Base-by-base conservation (phyloP, 169 alveolate species). In the Eimeria sp. region DNA sequence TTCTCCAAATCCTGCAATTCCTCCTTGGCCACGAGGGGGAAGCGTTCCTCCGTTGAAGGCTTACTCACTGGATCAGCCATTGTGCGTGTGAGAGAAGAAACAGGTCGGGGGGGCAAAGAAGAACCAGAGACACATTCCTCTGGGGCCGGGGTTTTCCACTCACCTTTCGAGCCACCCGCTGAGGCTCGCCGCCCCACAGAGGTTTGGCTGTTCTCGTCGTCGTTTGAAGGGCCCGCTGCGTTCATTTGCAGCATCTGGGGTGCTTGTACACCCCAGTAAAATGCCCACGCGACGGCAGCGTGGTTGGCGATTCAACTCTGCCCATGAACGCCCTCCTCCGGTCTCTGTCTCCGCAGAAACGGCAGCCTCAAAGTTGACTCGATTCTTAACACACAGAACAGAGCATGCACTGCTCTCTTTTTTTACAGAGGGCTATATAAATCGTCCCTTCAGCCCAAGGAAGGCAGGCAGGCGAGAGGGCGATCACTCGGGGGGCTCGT, bases 161-260 rank as follows among this genome's bases (percentile, higher is more conserved):
- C 30, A 58, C 18, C 58, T 20, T 16, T 16, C 72, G 70, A 49
- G 27, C 72, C 72, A 18, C 67, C 67, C 5, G 13, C 11, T 11
- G 49, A 27, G 49, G 70, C 67, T 49, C 70, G 34, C n/a, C 73
- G 34, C 73, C 89, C 61, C 49, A n/a, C 4, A 16, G 70, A 47
- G 70, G 70, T n/a, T n/a, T 49, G 49, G 73, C 70, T 47, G 49
- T n/a, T 34, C 4, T 27, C 18, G 89, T 51, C 70, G 70, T 43
- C 49, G 54, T 27, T 47, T 16, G 49, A 6, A 49, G 89, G 89
- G 70, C 72, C 47, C 27, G 54, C 65, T 47, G 89, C 65, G 47
- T n/a, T 82, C 89, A 82, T 82, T 82, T 82, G 89, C 89, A 82
- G 89, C 89, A 51, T 13, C 57, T 82, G 89, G 70, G 89, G 65